phyloP scores from a whole-genome alignment of 2,329 filamentous ascomycete species.

The Cercospora sp. region DNA sequence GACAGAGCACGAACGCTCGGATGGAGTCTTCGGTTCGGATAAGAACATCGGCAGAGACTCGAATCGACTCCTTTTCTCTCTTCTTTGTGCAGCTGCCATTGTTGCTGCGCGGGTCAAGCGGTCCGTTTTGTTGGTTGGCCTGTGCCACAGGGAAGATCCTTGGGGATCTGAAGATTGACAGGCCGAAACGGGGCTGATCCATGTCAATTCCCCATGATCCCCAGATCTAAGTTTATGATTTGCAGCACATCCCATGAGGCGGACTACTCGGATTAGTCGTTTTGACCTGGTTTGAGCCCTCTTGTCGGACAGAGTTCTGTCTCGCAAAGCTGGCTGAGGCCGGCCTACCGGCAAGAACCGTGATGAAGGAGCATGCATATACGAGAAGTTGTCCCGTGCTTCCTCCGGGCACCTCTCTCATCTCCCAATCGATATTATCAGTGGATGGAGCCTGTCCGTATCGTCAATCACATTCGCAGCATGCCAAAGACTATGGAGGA shows the following conservation, averaged over 20 bases:
- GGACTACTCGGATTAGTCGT: slow-evolving; percentile 1
- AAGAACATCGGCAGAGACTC: not conserved
- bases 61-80: not conserved
- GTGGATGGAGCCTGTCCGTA: not conserved
- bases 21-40: not conserved
- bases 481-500: slow-evolving; percentile 14
- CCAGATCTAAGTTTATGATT: not conserved
- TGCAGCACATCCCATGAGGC: slow-evolving; percentile 8
- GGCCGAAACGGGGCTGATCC: not conserved
- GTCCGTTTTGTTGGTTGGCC: not conserved
- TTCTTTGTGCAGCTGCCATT: not conserved
- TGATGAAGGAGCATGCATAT: slow-evolving; percentile 3
- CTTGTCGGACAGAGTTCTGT: not conserved
- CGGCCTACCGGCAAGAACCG: not conserved
- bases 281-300: not conserved
- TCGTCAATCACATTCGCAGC: slow-evolving; percentile 7
- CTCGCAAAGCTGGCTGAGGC: slow-evolving; percentile 4
- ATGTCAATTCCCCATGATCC: not conserved
- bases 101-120: not conserved
- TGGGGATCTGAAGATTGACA: not conserved
- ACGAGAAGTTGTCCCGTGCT: slow-evolving; percentile 5
- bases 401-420: not conserved
- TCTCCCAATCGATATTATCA: not conserved
- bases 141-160: not conserved
- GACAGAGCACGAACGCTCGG: not conserved